Evolutionary conservation across 805 yeast species (phyloP).

Genomic region (Priceomyces medius): DNA sequence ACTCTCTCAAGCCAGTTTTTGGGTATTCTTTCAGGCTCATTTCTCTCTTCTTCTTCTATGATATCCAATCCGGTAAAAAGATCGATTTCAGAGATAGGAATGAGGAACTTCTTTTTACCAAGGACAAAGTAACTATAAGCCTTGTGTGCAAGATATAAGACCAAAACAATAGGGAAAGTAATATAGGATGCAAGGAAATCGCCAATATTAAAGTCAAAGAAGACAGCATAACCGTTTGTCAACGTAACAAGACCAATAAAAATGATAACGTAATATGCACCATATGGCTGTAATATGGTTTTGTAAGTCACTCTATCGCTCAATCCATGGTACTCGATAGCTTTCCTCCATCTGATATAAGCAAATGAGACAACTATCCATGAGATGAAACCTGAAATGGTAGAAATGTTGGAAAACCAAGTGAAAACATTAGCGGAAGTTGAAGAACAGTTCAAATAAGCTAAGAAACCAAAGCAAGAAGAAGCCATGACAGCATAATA

Average conservation of each 20-base stretch:
- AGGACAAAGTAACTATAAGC: slow-evolving; percentile 34
- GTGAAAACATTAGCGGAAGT: slow-evolving; percentile 54
- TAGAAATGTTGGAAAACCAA: slow-evolving; percentile 65
- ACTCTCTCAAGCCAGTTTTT: slow-evolving; percentile 41
- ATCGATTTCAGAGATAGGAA: slow-evolving; percentile 59
- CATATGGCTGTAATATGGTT: slow-evolving; percentile 55
- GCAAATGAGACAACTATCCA: slow-evolving; percentile 58
- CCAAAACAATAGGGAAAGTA: slow-evolving; percentile 56
- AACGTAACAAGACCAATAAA: slow-evolving; percentile 53
- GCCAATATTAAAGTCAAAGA: slow-evolving; percentile 53
- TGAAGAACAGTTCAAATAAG: slow-evolving; percentile 55
- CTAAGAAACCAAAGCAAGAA: slow-evolving; percentile 42
- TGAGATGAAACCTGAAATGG: slow-evolving; percentile 64
- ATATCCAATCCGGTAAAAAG: slow-evolving; percentile 58
- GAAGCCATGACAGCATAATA: slow-evolving; percentile 31
- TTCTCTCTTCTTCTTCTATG: slow-evolving; percentile 53
- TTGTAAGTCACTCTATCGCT: slow-evolving; percentile 58
- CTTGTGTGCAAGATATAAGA: slow-evolving; percentile 59
- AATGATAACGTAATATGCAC: slow-evolving; percentile 53
- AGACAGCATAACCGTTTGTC: slow-evolving; percentile 74
- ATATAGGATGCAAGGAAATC: slow-evolving; percentile 74
- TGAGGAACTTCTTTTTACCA: slow-evolving; percentile 36
- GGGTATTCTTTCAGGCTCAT: slow-evolving; percentile 36
- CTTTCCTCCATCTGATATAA: slow-evolving; percentile 64
- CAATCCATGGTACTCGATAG: slow-evolving; percentile 51